These are phyloP conservation scores for Boletus semigastroideus DNA, from an alignment of 1,284 basidiomycete genomes.

Conservation along the genomic window DNA sequence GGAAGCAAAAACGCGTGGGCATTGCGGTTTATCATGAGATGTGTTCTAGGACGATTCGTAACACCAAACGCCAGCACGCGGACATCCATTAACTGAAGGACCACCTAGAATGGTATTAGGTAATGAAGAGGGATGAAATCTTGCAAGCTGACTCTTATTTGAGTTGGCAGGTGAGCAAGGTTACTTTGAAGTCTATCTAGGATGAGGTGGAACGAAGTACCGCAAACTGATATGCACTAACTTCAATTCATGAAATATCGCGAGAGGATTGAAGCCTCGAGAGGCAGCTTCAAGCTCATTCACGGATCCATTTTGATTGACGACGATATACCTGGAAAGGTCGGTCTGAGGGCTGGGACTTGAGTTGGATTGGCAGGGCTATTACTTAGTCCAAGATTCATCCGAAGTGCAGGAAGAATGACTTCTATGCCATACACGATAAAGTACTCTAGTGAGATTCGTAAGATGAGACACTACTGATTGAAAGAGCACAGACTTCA, in stretches of 20 bases:
- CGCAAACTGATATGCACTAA: conserved; percentile 32
- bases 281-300: conserved; percentile 68
- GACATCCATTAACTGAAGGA: conserved; percentile 68
- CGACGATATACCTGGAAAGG: conserved; percentile 58
- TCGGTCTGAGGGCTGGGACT: not conserved
- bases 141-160: conserved; percentile 47
- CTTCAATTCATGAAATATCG: conserved; percentile 74
- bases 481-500: conserved; percentile 45
- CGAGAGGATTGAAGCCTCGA: conserved; percentile 62
- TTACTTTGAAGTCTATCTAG: conserved; percentile 57
- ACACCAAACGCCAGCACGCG: conserved; percentile 73
- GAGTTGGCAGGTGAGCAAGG: conserved; percentile 60
- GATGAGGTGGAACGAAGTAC: not conserved
- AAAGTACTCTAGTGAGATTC: conserved; percentile 46
- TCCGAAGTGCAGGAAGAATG: conserved; percentile 68
- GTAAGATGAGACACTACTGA: not conserved
- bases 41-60: conserved; percentile 53
- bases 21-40: conserved; percentile 60
- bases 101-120: conserved; percentile 43
- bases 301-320: conserved; percentile 71
- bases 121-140: conserved; percentile 9
- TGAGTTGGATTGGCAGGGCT: not conserved
- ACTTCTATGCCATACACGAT: conserved; percentile 65
- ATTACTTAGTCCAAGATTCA: conserved; percentile 79
- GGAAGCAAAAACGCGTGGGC: conserved; percentile 67